Evolutionary conservation across 2,329 filamentous ascomycete species (phyloP), one percentile per base, ranked within the genome.

Genomic region (Aspergillus brunneoviolaceus): DNA sequence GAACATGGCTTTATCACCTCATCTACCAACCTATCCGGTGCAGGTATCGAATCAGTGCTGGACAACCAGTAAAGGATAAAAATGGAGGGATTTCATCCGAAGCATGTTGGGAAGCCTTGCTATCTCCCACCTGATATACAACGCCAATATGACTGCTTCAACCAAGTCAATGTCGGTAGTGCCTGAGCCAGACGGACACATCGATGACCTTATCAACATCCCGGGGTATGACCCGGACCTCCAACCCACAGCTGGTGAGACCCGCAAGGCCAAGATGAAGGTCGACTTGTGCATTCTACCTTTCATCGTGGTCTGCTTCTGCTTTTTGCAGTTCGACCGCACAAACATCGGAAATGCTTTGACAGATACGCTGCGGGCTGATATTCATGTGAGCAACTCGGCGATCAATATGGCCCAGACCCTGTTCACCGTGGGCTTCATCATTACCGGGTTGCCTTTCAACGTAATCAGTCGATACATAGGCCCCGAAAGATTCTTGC

Each of bases 361-460:
- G 19, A 65, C 65, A 21, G 58, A 61, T 35, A 63, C 52, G 2
- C 54, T 69, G 4, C 33, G 31, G 21, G 56, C 53, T 19, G 65
- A 69, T 54, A 60, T 69, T n/a, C 60, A 64, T 10, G 27, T 69
- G n/a, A 42, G 48, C 9, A 69, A 68, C 21, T 47, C 55, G n/a
- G 53, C 67, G 11, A 60, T 69, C 58, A 72, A 72, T 50, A 47
- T 65, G 1, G 68, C 67, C 1, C 63, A 67, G 23, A 71, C 67
- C 2, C 27, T 71, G 12, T 70, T 69, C 39, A 66, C 64, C 14
- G 57, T 70, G 9, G 68, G 69, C 9, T 71, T 72, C 53, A 58
- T 72, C 19, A 63, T 71, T 23, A 68, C 69, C 6, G 69, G 71
- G 53, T 49, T 72, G 3, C 69, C 69, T 35, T 70, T 69, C 51